Evolutionary conservation across 805 yeast genomes (phyloP).

Genomic region (Ogataea philodendri): DNA sequence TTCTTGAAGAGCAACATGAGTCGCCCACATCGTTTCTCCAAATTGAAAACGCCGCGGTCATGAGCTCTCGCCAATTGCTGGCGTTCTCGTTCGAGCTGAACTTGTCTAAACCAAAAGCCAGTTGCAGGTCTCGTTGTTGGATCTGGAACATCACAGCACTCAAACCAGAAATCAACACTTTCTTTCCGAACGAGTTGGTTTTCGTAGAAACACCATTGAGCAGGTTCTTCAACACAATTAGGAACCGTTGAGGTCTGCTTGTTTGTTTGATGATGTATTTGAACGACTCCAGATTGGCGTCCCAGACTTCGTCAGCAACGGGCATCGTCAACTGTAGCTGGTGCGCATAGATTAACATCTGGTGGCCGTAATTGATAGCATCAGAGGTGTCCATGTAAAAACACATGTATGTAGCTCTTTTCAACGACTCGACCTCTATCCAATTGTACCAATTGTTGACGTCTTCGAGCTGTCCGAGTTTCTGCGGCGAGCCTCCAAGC

Average conservation of each 20-base stretch:
- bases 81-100: conserved; percentile 29
- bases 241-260: conserved; percentile 43
- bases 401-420: conserved; percentile 76
- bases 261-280: conserved; percentile 24
- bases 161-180: conserved; percentile 64
- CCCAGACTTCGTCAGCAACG: conserved; percentile 62
- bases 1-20: conserved; percentile 35
- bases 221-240: conserved; percentile 55
- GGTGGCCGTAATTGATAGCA: conserved; percentile 76
- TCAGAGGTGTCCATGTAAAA: conserved; percentile 79
- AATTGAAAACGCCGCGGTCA: conserved; percentile 67
- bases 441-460: conserved; percentile 51
- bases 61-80: conserved; percentile 65
- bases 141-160: conserved; percentile 66
- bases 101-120: conserved; percentile 44
- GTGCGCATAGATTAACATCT: conserved; percentile 53
- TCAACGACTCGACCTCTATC: conserved; percentile 78
- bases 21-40: conserved; percentile 54
- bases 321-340: conserved; percentile 63
- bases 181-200: conserved; percentile 60
- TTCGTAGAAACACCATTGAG: conserved; percentile 50
- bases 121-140: conserved; percentile 68
- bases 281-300: conserved; percentile 27
- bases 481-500: conserved; percentile 65
- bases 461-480: conserved; percentile 24